phyloP scores from a whole-genome alignment of 768 basidiomycete genomes.

The Pisolithus orientalis region DNA sequence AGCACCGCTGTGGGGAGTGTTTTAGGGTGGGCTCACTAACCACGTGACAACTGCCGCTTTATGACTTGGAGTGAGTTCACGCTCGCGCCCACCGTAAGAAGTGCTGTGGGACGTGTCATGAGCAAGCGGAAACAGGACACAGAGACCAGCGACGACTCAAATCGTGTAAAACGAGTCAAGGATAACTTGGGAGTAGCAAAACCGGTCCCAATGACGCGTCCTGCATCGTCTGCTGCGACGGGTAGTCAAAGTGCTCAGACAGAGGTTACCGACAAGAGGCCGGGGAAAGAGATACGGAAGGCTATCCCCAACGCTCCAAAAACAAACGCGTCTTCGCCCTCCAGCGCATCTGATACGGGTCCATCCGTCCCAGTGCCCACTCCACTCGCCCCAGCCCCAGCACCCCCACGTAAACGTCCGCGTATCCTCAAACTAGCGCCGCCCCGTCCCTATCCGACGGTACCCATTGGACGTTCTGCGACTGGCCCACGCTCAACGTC shows the following conservation, averaged over 20 bases:
- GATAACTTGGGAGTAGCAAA: background rate
- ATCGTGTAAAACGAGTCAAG: slow-evolving; percentile 15
- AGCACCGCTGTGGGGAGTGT: background rate
- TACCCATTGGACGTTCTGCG: slow-evolving; percentile 67
- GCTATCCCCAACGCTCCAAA: background rate
- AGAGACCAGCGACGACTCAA: background rate
- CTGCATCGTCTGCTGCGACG: background rate
- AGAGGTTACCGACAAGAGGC: background rate
- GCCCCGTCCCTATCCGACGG: slow-evolving; percentile 69
- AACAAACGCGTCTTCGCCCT: background rate
- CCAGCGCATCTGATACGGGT: background rate
- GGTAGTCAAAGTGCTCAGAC: background rate
- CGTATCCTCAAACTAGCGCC: slow-evolving; percentile 64
- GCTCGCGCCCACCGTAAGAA: background rate
- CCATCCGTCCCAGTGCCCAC: background rate
- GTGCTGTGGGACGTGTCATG: no score
- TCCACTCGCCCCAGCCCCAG: no score
- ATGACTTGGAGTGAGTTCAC: slow-evolving; percentile 7
- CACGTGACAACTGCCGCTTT: background rate
- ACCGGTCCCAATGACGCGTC: background rate
- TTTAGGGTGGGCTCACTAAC: slow-evolving; percentile 16
- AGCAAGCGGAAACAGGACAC: slow-evolving; percentile 12
- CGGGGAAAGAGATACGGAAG: slow-evolving; percentile 1
- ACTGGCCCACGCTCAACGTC: slow-evolving; percentile 70
- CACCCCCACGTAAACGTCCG: slow-evolving; percentile 12